Conservation (phyloP, 2,329 filamentous ascomycete species). For the Trichoderma lentiforme region DNA sequence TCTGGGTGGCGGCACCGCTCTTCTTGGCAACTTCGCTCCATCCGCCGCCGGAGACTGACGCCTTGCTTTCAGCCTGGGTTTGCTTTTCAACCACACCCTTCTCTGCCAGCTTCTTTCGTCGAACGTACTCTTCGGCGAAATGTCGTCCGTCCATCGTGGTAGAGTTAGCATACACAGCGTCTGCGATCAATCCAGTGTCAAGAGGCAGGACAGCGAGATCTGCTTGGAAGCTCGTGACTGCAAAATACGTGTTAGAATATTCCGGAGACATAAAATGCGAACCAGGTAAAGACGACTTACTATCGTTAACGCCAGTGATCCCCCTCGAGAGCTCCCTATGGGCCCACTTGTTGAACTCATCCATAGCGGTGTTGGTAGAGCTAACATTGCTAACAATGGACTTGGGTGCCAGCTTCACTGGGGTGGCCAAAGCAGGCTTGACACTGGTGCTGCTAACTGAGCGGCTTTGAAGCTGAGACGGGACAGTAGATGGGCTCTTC, state of each 20-base stretch:
- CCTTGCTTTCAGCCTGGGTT: slow-evolving; percentile 52
- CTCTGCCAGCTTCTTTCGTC: slow-evolving; percentile 88
- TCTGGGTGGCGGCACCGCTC: slow-evolving; percentile 46
- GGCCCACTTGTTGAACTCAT: slow-evolving; percentile 94
- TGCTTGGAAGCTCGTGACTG: slow-evolving; percentile 78
- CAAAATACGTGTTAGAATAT: background rate
- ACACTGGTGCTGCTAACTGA: slow-evolving; percentile 41
- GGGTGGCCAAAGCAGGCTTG: slow-evolving; percentile 42
- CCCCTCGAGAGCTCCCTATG: slow-evolving; percentile 74
- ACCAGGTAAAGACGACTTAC: slow-evolving; percentile 39
- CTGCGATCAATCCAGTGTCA: slow-evolving; percentile 78
- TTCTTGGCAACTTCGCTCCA: slow-evolving; percentile 99
- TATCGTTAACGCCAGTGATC: slow-evolving; percentile 51
- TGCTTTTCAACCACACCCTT: slow-evolving; percentile 83
- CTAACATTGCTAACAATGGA: slow-evolving; percentile 42
- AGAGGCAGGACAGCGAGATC: slow-evolving; percentile 72
- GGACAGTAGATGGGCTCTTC: slow-evolving; percentile 65
- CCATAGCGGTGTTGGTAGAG: slow-evolving; percentile 57
- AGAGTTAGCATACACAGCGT: slow-evolving; percentile 82
- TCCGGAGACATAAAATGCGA: background rate
- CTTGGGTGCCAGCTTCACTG: slow-evolving; percentile 51
- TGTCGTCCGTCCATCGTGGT: slow-evolving; percentile 88
- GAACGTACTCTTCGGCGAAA: slow-evolving; percentile 91
- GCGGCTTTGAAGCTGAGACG: slow-evolving; percentile 47
- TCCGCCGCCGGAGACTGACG: slow-evolving; percentile 56